Percentiles rank a stretch among this genome's conserved stretches.
These are phyloP conservation scores for Acacia melanoxylon DNA, from an alignment of 306 rosid genomes.

Conservation along the genomic window DNA sequence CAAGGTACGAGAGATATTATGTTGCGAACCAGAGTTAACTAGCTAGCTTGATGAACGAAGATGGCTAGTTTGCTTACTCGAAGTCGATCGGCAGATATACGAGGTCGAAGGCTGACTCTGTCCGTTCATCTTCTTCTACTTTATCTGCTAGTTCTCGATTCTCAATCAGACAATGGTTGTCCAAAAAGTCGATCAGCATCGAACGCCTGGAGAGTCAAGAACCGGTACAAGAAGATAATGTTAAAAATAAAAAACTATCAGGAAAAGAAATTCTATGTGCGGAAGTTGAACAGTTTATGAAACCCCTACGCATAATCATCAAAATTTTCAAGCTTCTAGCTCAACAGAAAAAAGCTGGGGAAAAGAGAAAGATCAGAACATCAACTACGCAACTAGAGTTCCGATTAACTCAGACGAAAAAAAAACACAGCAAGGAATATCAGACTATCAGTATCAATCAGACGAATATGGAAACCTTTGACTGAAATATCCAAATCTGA, in stretches of 20 bases:
- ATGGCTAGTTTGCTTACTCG: conserved; percentile 17
- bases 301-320: not conserved
- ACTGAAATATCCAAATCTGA: not conserved
- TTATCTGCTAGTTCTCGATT: not conserved
- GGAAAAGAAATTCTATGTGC: not conserved
- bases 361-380: not conserved
- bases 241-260: not conserved
- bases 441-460: not conserved
- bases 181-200: conserved; percentile 45
- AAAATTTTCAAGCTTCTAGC: not conserved
- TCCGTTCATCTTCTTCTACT: not conserved
- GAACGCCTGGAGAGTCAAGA: conserved; percentile 31
- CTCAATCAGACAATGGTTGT: conserved; percentile 40
- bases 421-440: not conserved
- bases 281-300: not conserved
- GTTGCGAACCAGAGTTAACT: no score
- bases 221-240: not conserved
- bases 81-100: conserved; percentile 70
- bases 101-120: conserved; percentile 47
- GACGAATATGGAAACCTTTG: not conserved
- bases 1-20: not conserved
- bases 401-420: not conserved
- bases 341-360: not conserved
- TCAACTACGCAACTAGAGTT: not conserved
- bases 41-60: not conserved